phyloP scores from a whole-genome alignment of 1,284 basidiomycete species.

The Taiwanofungus camphoratus region DNA sequence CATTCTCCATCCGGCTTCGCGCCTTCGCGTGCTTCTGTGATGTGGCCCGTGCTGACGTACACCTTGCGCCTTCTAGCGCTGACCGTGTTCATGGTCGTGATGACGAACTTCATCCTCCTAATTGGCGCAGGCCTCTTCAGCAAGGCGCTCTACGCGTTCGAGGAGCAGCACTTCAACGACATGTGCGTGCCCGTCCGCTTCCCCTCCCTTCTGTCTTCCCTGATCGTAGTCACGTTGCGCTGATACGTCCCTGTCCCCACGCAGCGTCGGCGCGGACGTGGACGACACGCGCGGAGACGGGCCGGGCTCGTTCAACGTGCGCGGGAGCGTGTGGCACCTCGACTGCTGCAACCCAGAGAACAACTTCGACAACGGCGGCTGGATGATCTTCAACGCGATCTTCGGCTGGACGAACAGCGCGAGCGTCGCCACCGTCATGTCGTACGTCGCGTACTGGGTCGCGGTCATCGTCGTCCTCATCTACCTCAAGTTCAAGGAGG shows the following conservation, averaged over 20 bases:
- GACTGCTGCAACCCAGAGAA: constrained; percentile 75
- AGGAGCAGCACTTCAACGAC: constrained; percentile 62
- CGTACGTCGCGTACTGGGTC: constrained; percentile 31
- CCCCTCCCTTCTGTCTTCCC: constrained; percentile 1
- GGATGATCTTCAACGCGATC: constrained; percentile 71
- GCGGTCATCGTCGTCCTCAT: constrained; percentile 25
- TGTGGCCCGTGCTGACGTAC: too few species aligned
- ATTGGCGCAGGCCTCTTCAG: constrained; percentile 90
- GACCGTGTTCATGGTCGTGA: constrained; percentile 78
- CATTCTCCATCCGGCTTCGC: neutral
- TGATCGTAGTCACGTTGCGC: too few species aligned
- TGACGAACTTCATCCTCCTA: constrained; percentile 86
- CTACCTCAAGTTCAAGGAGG: constrained; percentile 27
- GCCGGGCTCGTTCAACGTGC: constrained; percentile 76
- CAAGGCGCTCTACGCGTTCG: constrained; percentile 64
- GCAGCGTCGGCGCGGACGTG: constrained; percentile 64
- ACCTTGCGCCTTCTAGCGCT: constrained; percentile 43
- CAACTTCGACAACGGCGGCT: constrained; percentile 50
- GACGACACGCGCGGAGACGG: constrained; percentile 78
- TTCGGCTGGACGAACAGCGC: constrained; percentile 76
- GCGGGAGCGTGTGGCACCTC: constrained; percentile 83
- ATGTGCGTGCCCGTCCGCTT: constrained; percentile 29
- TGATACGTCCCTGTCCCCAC: constrained; percentile 1
- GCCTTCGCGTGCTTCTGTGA: too few species aligned
- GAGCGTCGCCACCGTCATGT: constrained; percentile 32